Base-by-base conservation (phyloP, 2,329 filamentous ascomycete species). In the Gremmenia infestans region DNA sequence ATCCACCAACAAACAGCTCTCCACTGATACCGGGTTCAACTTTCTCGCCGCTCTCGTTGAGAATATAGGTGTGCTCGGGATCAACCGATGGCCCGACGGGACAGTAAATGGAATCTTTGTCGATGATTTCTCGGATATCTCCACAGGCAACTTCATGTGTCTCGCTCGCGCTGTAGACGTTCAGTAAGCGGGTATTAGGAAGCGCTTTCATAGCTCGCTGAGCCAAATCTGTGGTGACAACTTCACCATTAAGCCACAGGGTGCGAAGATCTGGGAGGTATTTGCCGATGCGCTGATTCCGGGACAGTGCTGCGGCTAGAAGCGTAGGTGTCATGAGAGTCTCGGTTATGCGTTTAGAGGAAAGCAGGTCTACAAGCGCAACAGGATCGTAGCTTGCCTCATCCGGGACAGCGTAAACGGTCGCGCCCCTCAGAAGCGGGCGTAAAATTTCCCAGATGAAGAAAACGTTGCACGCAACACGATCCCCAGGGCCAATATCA, bases 381-480 rank as follows among this genome's bases (percentile, higher is more conserved):
- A 83, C 81, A 0, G 89, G 88, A 61, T 93, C 89, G 65, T 91
- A 92, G 72, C 88, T 91, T 37, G 79, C 81, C 63, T 88, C 83
- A 63, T 93, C 89, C 1, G 88, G 87, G 15, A 92, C 83, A 3
- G 86, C 81, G 22, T 91, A 81, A 4, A 89, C 86, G 0, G 89
- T 90, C 2, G 88, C 89, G 63, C 89, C 89, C 53, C 88, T 81
- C 53, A 93, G 69, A 46, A 93, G 75, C 8, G 89, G 89, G 5
- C 89, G 86, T 53, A 93, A 71, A 55, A 92, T 91, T 70, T 93
- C 89, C 89, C 89, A 93, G 48, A 92, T 79, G 68, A 93, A 93
- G 71, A 92, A 93, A 57, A 92, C 89, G 75, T 92, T 93, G 73
- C 88, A 92, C n/a, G 89, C 89, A 11, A 92, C 88, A 6, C 89